Evolutionary conservation across 192 early-diverging fungal species (phyloP).

Genomic region (Chytriomyces confervae): DNA sequence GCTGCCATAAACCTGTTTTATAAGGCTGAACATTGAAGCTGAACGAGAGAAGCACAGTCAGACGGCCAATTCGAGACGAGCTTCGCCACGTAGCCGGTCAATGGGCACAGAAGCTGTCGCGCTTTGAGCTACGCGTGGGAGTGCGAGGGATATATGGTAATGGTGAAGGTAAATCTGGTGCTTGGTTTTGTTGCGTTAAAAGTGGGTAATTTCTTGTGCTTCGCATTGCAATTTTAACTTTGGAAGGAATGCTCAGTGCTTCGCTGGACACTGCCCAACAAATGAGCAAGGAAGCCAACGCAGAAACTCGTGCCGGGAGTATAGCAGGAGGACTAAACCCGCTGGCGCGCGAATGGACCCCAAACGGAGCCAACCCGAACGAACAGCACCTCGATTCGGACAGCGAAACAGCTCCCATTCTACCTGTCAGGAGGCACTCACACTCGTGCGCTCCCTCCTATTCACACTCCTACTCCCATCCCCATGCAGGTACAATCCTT

Average conservation of each 20-base stretch:
- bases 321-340: conserved; percentile 15
- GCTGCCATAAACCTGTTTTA: too few relatives aligned
- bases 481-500: background rate
- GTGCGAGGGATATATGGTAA: too few relatives aligned
- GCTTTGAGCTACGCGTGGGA: too few relatives aligned
- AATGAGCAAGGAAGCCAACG: background rate
- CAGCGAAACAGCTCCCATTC: too few relatives aligned
- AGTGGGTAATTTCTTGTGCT: background rate
- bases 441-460: background rate
- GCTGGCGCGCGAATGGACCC: conserved; percentile 18
- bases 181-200: too few relatives aligned
- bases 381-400: too few relatives aligned
- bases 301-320: background rate
- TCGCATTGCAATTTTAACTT: background rate
- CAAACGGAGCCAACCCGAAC: background rate
- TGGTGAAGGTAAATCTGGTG: too few relatives aligned
- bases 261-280: background rate
- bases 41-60: too few relatives aligned
- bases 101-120: too few relatives aligned
- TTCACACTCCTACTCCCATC: background rate
- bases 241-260: background rate
- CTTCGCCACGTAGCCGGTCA: too few relatives aligned
- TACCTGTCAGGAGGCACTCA: background rate
- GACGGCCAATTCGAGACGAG: too few relatives aligned
- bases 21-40: too few relatives aligned